phyloP scores from a whole-genome alignment of 129 eudicot species.

The Lactuca sativa region DNA sequence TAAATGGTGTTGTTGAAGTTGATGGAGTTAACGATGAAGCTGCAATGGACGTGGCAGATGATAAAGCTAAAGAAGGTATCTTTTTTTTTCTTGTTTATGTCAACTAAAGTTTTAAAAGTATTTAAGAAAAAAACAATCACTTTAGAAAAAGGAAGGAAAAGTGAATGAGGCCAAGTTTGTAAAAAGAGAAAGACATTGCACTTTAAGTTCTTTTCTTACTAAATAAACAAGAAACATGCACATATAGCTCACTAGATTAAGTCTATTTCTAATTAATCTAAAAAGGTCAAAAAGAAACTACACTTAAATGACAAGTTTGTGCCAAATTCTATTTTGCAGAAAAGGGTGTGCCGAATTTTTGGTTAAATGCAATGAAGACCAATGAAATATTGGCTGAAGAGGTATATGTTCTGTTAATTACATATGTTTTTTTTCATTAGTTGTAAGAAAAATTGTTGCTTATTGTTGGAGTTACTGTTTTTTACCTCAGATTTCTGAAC shows the following conservation, averaged over 20 bases:
- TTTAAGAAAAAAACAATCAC: neutral
- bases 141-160: neutral
- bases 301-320: no score
- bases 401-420: slow-evolving; percentile 42
- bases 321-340: slow-evolving; percentile 33
- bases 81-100: neutral
- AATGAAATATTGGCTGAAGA: slow-evolving; percentile 75
- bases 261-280: no score
- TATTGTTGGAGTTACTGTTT: neutral
- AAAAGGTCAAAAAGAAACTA: no score
- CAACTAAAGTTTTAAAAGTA: no score
- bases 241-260: no score
- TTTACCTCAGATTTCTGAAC: slow-evolving; percentile 60
- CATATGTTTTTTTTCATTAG: neutral
- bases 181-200: no score
- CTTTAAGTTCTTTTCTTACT: neutral
- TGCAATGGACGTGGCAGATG: slow-evolving; percentile 47
- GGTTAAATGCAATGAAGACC: slow-evolving; percentile 84
- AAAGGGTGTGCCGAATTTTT: slow-evolving; percentile 87
- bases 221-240: no score
- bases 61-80: slow-evolving; percentile 47
- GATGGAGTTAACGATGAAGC: slow-evolving; percentile 55
- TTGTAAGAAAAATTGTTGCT: neutral
- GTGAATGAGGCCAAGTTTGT: neutral
- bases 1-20: slow-evolving; percentile 72